Base-by-base conservation (phyloP, 176 grass and related monocot genomes). In the Eremochloa ophiuroides region DNA sequence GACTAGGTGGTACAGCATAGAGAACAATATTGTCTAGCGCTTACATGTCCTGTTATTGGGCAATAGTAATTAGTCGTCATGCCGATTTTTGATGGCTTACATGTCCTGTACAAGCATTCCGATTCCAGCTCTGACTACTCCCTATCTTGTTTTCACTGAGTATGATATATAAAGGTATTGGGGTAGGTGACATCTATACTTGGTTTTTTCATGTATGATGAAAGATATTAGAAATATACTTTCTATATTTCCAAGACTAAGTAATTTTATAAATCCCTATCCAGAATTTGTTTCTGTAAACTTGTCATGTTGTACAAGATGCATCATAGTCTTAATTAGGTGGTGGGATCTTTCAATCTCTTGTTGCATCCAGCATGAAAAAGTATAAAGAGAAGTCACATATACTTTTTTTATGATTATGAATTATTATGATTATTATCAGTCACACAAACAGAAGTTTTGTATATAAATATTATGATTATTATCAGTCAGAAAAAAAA, bases 71-170 rank as follows among this genome's bases (percentile, higher is more conserved):
- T 87, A 68, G 35, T 48, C 48, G 2, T 74, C n/a, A 48, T 67
- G 69, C 84, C 64, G 10, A 9, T 78, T 77, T 89, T 89, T 89
- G 0, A 68, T 81, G 70, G 71, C 80, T 56, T n/a, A n/a, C 20
- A 51, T 7, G n/a, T n/a, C n/a, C n/a, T 40, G 7, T 31, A 53
- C 29, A 8, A 47, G 15, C 28, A 55, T 30, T 50, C 1, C 11
- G 4, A 39, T 38, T 11, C 8, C 33, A 10, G 27, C 2, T 2
- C 23, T 34, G 13, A 31, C 22, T 26, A 43, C 56, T n/a, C 2
- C 22, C 13, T 3, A 13, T 39, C 28, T 82, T 71, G 2, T 20
- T 37, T 47, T 25, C 17, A 27, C 11, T 28, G 13, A 55, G 9
- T 27, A 8, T 68, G 40, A 48, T 78, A n/a, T 51, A 51, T 8